These are phyloP conservation scores for Amoeboaphelidium protococcarum DNA, from an alignment of 371 early-diverging fungal species.

Conservation along the genomic window DNA sequence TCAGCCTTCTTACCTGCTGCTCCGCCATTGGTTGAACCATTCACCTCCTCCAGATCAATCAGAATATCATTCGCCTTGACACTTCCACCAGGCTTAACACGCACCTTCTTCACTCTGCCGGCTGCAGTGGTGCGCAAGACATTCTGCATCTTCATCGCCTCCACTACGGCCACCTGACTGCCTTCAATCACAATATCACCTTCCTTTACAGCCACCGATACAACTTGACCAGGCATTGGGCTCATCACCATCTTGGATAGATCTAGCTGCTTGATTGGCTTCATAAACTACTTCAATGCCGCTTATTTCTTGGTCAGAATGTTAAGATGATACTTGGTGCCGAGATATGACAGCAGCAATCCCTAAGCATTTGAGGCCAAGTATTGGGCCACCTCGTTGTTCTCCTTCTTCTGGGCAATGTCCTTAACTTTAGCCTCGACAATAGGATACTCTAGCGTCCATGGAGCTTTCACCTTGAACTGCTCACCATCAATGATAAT, in stretches of 20 bases:
- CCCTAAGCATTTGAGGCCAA: conserved; percentile 41
- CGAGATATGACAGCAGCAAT: conserved; percentile 47
- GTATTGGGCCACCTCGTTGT: conserved; percentile 57
- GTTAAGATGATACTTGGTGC: conserved; percentile 24
- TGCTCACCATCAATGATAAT: no score
- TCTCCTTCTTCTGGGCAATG: no score
- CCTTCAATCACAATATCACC: conserved; percentile 58
- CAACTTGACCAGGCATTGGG: conserved; percentile 83
- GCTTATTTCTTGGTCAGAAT: conserved; percentile 25
- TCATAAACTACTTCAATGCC: conserved; percentile 36
- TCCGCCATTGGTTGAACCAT: no score
- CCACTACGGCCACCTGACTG: conserved; percentile 57
- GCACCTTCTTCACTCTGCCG: conserved; percentile 50
- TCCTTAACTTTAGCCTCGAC: conserved; percentile 18
- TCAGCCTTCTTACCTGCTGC: no score
- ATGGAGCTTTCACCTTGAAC: no score
- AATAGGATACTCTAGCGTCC: no score
- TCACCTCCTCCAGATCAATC: conserved; percentile 34
- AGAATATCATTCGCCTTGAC: conserved; percentile 68
- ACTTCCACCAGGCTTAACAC: conserved; percentile 35
- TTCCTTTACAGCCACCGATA: conserved; percentile 47
- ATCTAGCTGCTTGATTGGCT: conserved; percentile 37
- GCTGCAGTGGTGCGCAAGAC: conserved; percentile 48
- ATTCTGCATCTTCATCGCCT: conserved; percentile 98
- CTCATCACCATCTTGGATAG: conserved; percentile 38